These are phyloP conservation scores for Salix purpurea DNA, from an alignment of 345 rosid species.

Conservation along the genomic window DNA sequence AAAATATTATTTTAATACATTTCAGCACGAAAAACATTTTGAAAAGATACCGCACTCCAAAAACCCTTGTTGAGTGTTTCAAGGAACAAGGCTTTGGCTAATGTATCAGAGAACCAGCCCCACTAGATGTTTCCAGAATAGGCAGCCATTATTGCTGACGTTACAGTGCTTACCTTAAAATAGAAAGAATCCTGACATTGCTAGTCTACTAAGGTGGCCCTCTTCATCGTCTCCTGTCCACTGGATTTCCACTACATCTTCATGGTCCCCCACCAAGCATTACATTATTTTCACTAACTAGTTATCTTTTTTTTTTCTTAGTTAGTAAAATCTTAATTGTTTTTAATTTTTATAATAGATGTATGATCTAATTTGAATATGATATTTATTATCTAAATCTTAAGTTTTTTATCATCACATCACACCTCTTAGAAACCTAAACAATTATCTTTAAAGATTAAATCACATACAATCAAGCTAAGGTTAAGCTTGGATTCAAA, in stretches of 20 bases:
- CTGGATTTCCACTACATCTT: background rate
- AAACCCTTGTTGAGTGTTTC: background rate
- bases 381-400: accelerated
- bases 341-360: too few species aligned
- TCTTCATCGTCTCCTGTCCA: background rate
- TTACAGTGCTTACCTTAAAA: conserved; percentile 33
- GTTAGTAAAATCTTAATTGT: too few species aligned
- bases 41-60: too few species aligned
- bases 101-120: conserved; percentile 8
- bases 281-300: background rate
- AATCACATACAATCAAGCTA: background rate
- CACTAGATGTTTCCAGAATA: conserved; percentile 21
- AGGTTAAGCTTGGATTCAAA: background rate
- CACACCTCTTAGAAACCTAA: accelerated
- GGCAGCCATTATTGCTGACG: conserved; percentile 37
- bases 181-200: conserved; percentile 33
- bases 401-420: too few species aligned
- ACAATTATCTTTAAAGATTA: background rate
- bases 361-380: accelerated
- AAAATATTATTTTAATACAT: too few species aligned
- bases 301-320: too few species aligned
- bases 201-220: conserved; percentile 1
- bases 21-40: too few species aligned
- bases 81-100: background rate
- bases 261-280: conserved; percentile 13